Evolutionary conservation across 805 yeast genomes (phyloP), one percentile per base, ranked within the genome.

Genomic region (Yarrowia bubula): DNA sequence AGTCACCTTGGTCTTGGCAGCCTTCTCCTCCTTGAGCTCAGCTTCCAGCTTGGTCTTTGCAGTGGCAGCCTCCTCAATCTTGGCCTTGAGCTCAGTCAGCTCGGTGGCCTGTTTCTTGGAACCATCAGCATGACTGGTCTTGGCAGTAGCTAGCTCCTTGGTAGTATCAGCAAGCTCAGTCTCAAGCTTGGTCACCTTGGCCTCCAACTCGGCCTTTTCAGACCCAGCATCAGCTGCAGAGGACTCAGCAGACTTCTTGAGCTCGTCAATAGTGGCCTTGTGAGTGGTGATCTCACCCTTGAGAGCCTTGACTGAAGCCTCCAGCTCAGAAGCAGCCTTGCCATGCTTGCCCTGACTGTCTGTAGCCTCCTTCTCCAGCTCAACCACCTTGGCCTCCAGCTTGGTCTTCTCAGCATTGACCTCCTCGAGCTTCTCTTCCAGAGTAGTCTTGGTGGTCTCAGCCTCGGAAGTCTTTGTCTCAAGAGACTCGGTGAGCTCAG

Each of bases 171-270:
- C 9, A 35, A 58, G 35, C 41, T 41, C 17, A 5, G 41, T 15
- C 35, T 57, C 37, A 13, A 60, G 32, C 5, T 28, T 18, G 8
- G 50, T 10, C 41, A 35, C 15, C 37, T 51, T 51, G 28, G 44
- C 8, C 37, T 38, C 44, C 14, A 51, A 44, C 44, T 38, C 61
- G 7, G 47, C 4, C 47, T 41, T 55, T 11, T 55, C 61, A 17
- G 63, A 41, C 10, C 15, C 22, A 2, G 43, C 18, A 6, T 41
- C 63, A 8, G 46, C 51, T 15, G 53, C 35, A 3, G 43, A 33
- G 4, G 53, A 9, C 31, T 66, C 67, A 11, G 66, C 68, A n/a
- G 47, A 32, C 57, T 65, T 58, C 15, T 58, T 44, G 18, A 58
- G 42, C 50, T 42, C 41, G 32, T 58, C 51, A 5, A 44, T 58